phyloP scores from a whole-genome alignment of 352 stramenopile genomes.

The Plasmopara halstedii region DNA sequence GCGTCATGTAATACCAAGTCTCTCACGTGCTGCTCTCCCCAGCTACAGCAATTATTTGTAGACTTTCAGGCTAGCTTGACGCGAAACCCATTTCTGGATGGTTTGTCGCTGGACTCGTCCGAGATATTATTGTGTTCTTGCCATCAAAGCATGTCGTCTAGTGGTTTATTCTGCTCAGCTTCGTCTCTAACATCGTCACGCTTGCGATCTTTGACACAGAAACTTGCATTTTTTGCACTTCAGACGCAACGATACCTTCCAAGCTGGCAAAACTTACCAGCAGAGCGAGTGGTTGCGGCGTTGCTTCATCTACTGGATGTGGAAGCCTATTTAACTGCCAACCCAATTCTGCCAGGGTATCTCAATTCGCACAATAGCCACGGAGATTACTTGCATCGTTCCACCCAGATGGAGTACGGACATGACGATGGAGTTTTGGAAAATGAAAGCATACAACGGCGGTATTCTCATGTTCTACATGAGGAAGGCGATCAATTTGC shows the following conservation, averaged over 20 bases:
- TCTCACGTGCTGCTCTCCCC: conserved; percentile 21
- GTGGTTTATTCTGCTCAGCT: conserved; percentile 24
- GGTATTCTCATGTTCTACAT: background rate
- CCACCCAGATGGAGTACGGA: background rate
- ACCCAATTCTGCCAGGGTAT: conserved; percentile 49
- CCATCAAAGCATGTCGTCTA: conserved; percentile 23
- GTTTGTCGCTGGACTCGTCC: conserved; percentile 53
- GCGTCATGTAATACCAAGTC: conserved; percentile 42
- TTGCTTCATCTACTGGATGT: conserved; percentile 49
- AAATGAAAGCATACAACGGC: conserved; percentile 7
- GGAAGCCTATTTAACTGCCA: conserved; percentile 43
- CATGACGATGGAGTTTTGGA: background rate
- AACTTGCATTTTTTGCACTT: conserved; percentile 45
- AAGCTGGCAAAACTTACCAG: conserved; percentile 51
- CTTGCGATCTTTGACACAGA: conserved; percentile 41
- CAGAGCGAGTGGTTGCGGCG: conserved; percentile 38
- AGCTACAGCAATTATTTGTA: conserved; percentile 36
- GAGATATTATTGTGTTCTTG: conserved; percentile 64
- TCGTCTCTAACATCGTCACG: conserved; percentile 32
- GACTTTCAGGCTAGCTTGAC: conserved; percentile 33
- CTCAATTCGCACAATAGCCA: conserved; percentile 20
- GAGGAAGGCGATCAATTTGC: background rate
- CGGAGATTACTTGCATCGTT: conserved; percentile 1
- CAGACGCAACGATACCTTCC: conserved; percentile 32
- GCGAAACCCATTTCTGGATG: conserved; percentile 59